phyloP scores from a whole-genome alignment of 257 asterid species.

The Petrea volubilis region DNA sequence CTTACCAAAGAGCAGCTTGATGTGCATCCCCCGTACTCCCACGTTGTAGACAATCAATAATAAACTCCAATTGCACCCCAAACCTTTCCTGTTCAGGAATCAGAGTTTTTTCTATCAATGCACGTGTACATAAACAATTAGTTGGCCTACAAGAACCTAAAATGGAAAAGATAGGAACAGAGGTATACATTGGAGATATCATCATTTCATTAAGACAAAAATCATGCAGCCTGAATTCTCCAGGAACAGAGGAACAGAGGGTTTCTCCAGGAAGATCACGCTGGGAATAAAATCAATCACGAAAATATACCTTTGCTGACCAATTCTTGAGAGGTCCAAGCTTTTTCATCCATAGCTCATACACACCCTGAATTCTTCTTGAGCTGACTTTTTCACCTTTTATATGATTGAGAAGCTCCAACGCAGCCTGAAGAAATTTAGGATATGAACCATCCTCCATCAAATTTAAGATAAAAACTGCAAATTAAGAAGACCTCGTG shows the following conservation, averaged over 20 bases:
- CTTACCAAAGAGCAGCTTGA: constrained; percentile 58
- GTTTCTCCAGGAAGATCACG: neutral
- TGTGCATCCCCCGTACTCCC: constrained; percentile 52
- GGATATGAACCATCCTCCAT: neutral
- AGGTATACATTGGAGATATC: neutral
- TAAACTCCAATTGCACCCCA: constrained; percentile 62
- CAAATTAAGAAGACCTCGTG: too few species aligned
- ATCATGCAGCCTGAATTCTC: constrained; percentile 12
- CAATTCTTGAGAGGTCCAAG: constrained; percentile 39
- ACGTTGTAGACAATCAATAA: constrained; percentile 49
- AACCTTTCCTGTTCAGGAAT: constrained; percentile 50
- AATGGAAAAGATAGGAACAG: neutral
- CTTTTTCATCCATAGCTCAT: constrained; percentile 72
- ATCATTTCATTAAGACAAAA: neutral
- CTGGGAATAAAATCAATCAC: neutral
- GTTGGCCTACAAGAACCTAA: neutral
- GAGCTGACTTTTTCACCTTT: constrained; percentile 43
- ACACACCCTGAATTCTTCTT: constrained; percentile 42
- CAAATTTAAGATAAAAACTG: too few species aligned
- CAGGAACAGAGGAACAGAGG: too few species aligned
- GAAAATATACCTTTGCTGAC: constrained; percentile 47
- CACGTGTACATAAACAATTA: neutral
- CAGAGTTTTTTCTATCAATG: constrained; percentile 11
- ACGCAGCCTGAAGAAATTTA: constrained; percentile 50
- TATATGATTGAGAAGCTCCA: constrained; percentile 58